Evolutionary conservation across 2,329 filamentous ascomycete species (phyloP), one percentile per base, ranked within the genome.

Genomic region (Colletotrichum sidae): DNA sequence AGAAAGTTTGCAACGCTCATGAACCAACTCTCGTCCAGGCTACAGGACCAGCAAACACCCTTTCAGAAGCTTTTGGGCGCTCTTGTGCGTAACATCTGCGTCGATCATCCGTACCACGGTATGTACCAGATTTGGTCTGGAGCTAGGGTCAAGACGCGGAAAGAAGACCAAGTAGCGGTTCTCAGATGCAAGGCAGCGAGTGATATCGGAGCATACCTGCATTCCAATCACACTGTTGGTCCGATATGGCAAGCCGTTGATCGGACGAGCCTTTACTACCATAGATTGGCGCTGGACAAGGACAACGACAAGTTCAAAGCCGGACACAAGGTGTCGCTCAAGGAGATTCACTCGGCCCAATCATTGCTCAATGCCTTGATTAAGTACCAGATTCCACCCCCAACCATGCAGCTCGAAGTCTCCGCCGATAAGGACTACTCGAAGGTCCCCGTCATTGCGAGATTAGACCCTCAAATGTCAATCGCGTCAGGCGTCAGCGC

Each of bases 71-170:
- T 95, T 1, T 82, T 99, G 2, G 87, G 88, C 55, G 82, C 84
- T 2, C 81, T 99, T 15, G 89, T 98, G 4, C 88, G 89, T 72
- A 90, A 89, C 8, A 97, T 99, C 60, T 98, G 95, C 73, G 84
- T 87, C 10, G 94, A 99, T 62, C 96, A 99, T 78, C 96, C 96
- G 0, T 97, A 94, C 76, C 96, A 99, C 74, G 94, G 94, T 53
- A 95, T 98, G 89, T 97, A 99, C 75, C 94, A 98, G 71, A 93
- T 99, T 46, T 97, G 95, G 83, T 92, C 94, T 2, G 90, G 91
- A 25, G 89, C 88, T 49, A 92, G 90, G 71, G 88, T 86, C 56
- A 90, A 89, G 65, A 86, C 85, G 55, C 89, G 90, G 70, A 84
- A 83, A 56, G 90, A 91, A 70, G 95, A 97, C 69, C 88, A 91